Percentiles rank a stretch among this genome's conserved stretches.
phyloP scores from a whole-genome alignment of 1,284 basidiomycete genomes.

The Meira nashicola region DNA sequence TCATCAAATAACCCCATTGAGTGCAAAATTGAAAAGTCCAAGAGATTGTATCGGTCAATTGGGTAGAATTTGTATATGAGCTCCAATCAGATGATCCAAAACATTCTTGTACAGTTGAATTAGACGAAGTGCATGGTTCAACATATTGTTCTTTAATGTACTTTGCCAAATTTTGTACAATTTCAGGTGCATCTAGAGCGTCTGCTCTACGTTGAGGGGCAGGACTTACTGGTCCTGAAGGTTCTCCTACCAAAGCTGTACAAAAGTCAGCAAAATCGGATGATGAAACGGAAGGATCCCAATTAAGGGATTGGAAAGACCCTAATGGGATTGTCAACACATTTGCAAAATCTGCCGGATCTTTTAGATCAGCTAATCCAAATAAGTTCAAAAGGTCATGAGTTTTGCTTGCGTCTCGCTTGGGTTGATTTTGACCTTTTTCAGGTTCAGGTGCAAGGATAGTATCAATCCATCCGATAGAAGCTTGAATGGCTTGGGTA shows the following conservation, averaged over 20 bases:
- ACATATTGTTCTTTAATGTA: conserved; percentile 27
- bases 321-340: conserved; percentile 39
- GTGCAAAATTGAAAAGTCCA: conserved; percentile 73
- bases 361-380: conserved; percentile 28
- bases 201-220: conserved; percentile 3
- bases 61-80: conserved; percentile 60
- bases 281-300: conserved; percentile 31
- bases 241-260: conserved; percentile 12
- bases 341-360: conserved; percentile 38
- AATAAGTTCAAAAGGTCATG: conserved; percentile 29
- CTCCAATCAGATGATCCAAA: conserved; percentile 73
- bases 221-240: background rate
- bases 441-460: conserved; percentile 40
- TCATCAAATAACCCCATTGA: conserved; percentile 77
- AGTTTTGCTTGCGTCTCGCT: conserved; percentile 23
- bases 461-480: conserved; percentile 37
- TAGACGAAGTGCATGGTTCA: conserved; percentile 19
- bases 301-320: conserved; percentile 39
- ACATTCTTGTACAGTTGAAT: conserved; percentile 56
- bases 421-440: conserved; percentile 27
- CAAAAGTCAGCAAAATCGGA: conserved; percentile 33
- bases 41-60: conserved; percentile 71
- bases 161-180: conserved; percentile 12
- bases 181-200: conserved; percentile 9
- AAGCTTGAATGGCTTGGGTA: conserved; percentile 64